Evolutionary conservation across 1,284 basidiomycete genomes (phyloP).

Genomic region (Sphagnurus paluster): DNA sequence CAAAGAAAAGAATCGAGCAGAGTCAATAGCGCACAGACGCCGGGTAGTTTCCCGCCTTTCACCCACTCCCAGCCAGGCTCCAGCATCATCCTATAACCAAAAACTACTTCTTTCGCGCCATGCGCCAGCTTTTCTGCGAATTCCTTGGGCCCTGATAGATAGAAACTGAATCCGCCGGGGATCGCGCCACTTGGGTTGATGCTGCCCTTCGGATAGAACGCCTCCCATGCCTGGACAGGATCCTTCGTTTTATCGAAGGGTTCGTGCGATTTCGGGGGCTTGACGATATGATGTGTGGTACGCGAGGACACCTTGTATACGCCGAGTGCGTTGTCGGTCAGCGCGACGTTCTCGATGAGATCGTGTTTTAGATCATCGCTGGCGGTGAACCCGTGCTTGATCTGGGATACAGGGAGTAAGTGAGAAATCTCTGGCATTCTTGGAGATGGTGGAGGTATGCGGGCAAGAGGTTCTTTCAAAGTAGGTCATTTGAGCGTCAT

Average conservation of each 20-base stretch:
- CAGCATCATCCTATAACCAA: constrained; percentile 62
- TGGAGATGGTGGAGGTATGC: too few species aligned
- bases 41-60: constrained; percentile 67
- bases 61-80: constrained; percentile 56
- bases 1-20: not conserved
- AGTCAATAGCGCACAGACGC: constrained; percentile 47
- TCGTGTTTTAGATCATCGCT: not conserved
- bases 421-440: too few species aligned
- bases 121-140: constrained; percentile 37
- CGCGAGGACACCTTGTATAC: constrained; percentile 19
- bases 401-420: constrained; percentile 3
- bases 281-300: constrained; percentile 13
- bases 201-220: constrained; percentile 58
- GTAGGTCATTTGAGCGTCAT: too few species aligned
- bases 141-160: constrained; percentile 46
- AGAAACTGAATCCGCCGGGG: constrained; percentile 64
- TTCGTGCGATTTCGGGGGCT: constrained; percentile 7
- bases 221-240: constrained; percentile 53
- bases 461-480: too few species aligned
- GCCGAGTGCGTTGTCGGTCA: constrained; percentile 13
- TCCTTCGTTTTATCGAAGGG: constrained; percentile 16
- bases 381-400: constrained; percentile 16
- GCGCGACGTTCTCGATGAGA: constrained; percentile 7
- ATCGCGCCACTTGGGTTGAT: constrained; percentile 52
- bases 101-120: constrained; percentile 46